Percentiles rank a stretch among this genome's conserved stretches.
phyloP scores from a whole-genome alignment of 2,329 filamentous ascomycete species.

The Penicillium aurantiogriseum region DNA sequence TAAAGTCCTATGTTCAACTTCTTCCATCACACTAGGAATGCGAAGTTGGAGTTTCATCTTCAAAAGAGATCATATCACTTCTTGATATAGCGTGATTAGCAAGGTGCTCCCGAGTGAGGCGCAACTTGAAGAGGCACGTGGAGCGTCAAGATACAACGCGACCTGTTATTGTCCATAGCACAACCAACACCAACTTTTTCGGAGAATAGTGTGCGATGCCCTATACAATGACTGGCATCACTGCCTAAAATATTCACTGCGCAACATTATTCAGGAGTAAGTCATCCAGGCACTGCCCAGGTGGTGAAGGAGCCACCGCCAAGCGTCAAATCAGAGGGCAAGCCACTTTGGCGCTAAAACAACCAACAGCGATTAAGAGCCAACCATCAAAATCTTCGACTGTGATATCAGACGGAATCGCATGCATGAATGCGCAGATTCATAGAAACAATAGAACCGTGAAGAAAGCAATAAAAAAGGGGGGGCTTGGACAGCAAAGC shows the following conservation, averaged over 20 bases:
- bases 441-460: neutral
- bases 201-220: neutral
- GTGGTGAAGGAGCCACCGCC: slow-evolving; percentile 1
- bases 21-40: neutral
- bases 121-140: neutral
- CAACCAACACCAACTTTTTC: neutral
- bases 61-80: neutral
- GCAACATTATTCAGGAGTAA: neutral
- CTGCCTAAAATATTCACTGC: slow-evolving; percentile 3
- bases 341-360: slow-evolving; percentile 3
- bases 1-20: neutral
- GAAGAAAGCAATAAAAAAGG: neutral
- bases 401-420: neutral
- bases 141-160: neutral
- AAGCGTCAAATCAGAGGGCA: slow-evolving; percentile 13
- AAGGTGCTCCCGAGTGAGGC: neutral
- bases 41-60: neutral
- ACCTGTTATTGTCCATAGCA: neutral
- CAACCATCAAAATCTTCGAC: slow-evolving; percentile 9
- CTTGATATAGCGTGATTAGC: neutral
- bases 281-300: too few relatives aligned
- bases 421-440: neutral
- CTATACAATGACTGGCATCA: neutral
- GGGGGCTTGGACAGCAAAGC: neutral
- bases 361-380: slow-evolving; percentile 10